Evolutionary conservation across 257 asterid species (phyloP).

Genomic region (Rubia yunnanensis): DNA sequence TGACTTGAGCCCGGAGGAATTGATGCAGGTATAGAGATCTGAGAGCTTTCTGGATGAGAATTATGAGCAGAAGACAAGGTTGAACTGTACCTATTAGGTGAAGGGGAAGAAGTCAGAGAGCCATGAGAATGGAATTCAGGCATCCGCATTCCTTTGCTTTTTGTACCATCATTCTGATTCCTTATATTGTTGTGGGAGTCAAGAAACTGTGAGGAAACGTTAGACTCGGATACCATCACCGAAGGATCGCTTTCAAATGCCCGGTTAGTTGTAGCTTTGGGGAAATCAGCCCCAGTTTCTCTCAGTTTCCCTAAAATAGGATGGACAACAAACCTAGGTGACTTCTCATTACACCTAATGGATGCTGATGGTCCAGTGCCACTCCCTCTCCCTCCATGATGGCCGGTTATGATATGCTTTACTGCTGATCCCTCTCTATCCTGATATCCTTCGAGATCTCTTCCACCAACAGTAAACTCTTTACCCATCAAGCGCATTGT

Average conservation of each 20-base stretch:
- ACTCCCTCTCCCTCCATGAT: slow-evolving; percentile 15
- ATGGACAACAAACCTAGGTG: slow-evolving; percentile 19
- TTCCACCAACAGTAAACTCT: slow-evolving; percentile 43
- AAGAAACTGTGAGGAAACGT: slow-evolving; percentile 17
- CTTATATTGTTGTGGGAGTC: slow-evolving; percentile 19
- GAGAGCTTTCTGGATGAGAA: slow-evolving; percentile 19
- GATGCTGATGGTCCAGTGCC: slow-evolving; percentile 10
- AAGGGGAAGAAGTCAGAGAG: slow-evolving; percentile 15
- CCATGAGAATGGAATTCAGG: slow-evolving; percentile 21
- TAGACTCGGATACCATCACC: slow-evolving; percentile 13
- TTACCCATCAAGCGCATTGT: slow-evolving; percentile 80
- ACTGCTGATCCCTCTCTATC: slow-evolving; percentile 38
- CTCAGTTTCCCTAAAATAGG: slow-evolving; percentile 30
- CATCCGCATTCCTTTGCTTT: slow-evolving; percentile 21
- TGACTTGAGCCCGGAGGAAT: slow-evolving; percentile 22
- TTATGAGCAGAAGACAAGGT: slow-evolving; percentile 23
- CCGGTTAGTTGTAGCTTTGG: slow-evolving; percentile 26
- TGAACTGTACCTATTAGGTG: slow-evolving; percentile 16
- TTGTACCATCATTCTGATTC: slow-evolving; percentile 20
- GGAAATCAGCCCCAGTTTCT: slow-evolving; percentile 23
- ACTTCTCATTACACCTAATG: slow-evolving; percentile 15
- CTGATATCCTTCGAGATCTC: slow-evolving; percentile 27
- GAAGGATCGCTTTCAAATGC: slow-evolving; percentile 21
- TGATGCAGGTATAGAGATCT: slow-evolving; percentile 18
- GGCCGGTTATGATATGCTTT: slow-evolving; percentile 29